A percentile compares a stretch with the other conserved stretches of the same genome.
These are phyloP conservation scores for Rachicladosporium sp. DNA, from an alignment of 2,329 filamentous ascomycete species.

Conservation along the genomic window DNA sequence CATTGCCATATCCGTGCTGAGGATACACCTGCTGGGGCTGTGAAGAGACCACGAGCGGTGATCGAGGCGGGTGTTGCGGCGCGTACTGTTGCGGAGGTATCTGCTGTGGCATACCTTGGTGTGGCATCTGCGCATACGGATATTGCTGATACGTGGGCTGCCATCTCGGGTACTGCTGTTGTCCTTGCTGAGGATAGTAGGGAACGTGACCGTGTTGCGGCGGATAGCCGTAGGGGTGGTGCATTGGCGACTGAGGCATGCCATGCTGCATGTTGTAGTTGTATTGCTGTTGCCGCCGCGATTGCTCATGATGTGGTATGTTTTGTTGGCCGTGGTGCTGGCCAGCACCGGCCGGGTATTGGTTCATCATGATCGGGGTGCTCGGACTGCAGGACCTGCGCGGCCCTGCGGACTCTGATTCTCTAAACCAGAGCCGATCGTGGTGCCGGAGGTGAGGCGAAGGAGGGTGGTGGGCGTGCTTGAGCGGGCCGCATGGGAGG, in stretches of 20 bases:
- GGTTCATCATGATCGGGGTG: no score
- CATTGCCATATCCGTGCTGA: conserved; percentile 3
- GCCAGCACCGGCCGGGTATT: no score
- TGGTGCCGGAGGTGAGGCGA: no score
- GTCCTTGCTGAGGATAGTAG: conserved; percentile 12
- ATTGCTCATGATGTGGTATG: conserved; percentile 23
- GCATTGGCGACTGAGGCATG: conserved; percentile 26
- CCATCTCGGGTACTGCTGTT: conserved; percentile 10
- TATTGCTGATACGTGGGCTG: conserved; percentile 29
- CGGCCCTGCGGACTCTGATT: no score
- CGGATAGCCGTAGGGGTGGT: conserved; percentile 11
- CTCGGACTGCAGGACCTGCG: no score
- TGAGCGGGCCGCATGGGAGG: no score
- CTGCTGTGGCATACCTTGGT: conserved; percentile 1
- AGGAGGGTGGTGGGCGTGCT: no score
- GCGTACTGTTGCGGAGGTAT: conserved; percentile 23
- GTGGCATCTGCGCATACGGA: conserved; percentile 9
- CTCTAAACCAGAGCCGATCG: no score
- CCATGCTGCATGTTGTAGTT: conserved; percentile 24
- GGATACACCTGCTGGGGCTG: conserved; percentile 24
- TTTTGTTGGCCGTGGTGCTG: no score
- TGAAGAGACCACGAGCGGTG: conserved; percentile 35
- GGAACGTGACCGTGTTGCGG: conserved; percentile 4
- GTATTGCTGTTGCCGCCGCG: conserved; percentile 29
- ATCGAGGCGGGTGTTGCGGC: conserved; percentile 25